Evolutionary conservation across 306 rosid genomes (phyloP).

Genomic region (Aeschynomene evenia): DNA sequence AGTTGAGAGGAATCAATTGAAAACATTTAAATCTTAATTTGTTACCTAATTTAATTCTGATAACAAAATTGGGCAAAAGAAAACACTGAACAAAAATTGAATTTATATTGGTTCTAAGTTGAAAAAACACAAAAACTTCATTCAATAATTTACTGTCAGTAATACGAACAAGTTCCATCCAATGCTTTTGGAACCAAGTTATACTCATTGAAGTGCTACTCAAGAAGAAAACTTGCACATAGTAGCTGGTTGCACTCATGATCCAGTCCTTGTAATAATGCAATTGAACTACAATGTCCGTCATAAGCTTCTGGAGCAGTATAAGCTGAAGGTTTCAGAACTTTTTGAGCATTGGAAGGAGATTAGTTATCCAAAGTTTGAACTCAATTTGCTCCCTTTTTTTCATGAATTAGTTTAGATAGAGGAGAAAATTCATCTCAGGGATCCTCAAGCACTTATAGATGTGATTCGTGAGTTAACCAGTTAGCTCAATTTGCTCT

Average conservation of each 20-base stretch:
- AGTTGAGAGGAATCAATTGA: no score
- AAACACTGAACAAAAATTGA: background rate
- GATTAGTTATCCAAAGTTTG: background rate
- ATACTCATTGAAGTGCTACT: conserved; percentile 15
- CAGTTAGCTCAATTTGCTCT: no score
- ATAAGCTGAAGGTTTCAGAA: background rate
- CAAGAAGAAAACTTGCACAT: background rate
- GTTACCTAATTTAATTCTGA: no score
- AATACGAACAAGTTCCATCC: background rate
- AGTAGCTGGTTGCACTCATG: background rate
- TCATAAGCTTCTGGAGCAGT: background rate
- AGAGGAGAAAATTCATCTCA: no score
- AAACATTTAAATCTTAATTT: no score
- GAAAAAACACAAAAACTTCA: background rate
- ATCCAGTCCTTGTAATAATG: background rate
- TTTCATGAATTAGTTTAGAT: no score
- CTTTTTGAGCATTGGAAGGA: background rate
- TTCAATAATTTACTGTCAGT: background rate
- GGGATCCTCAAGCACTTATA: no score
- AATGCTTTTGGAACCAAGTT: background rate
- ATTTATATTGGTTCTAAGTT: background rate
- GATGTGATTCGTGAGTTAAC: no score
- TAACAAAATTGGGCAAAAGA: no score
- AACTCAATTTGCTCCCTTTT: background rate
- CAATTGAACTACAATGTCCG: background rate